A percentile compares a stretch with the other conserved stretches of the same genome.
Conservation (phyloP, 1,139 yeast species). For the Scheffersomyces quercinus region DNA sequence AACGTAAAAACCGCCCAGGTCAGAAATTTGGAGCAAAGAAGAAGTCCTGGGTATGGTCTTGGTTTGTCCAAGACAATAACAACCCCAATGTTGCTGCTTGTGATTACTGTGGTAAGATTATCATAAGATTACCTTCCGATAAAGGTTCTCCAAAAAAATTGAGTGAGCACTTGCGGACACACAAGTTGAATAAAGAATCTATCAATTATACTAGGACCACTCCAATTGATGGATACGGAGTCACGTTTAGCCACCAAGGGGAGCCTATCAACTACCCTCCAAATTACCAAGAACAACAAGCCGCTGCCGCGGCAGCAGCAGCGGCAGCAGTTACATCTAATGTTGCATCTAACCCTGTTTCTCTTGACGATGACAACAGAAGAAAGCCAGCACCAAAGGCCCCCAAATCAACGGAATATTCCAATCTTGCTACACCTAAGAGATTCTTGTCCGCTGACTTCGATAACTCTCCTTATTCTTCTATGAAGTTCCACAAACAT, state of each 20-base stretch:
- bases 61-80: slow-evolving; percentile 53
- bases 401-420: slow-evolving; percentile 4
- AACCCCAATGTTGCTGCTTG: slow-evolving; percentile 56
- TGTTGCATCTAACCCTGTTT: slow-evolving; percentile 2
- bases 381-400: slow-evolving; percentile 2
- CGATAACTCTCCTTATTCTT: slow-evolving; percentile 46
- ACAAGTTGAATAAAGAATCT: slow-evolving; percentile 43
- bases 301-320: slow-evolving; percentile 3
- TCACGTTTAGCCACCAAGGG: slow-evolving; percentile 31
- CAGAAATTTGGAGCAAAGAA: slow-evolving; percentile 56
- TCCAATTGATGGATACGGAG: slow-evolving; percentile 43
- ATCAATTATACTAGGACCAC: slow-evolving; percentile 36
- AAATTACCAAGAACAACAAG: slow-evolving; percentile 7
- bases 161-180: slow-evolving; percentile 57
- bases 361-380: slow-evolving; percentile 6
- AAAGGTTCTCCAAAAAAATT: slow-evolving; percentile 62
- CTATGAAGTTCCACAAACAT: slow-evolving; percentile 52
- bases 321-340: slow-evolving; percentile 4
- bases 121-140: slow-evolving; percentile 50
- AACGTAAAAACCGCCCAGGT: slow-evolving; percentile 32
- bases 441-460: slow-evolving; percentile 34
- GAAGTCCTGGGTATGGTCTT: slow-evolving; percentile 63
- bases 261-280: slow-evolving; percentile 21
- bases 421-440: slow-evolving; percentile 2
- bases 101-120: slow-evolving; percentile 52